phyloP scores from a whole-genome alignment of 2,329 filamentous ascomycete species.

The Onygenales sp. region DNA sequence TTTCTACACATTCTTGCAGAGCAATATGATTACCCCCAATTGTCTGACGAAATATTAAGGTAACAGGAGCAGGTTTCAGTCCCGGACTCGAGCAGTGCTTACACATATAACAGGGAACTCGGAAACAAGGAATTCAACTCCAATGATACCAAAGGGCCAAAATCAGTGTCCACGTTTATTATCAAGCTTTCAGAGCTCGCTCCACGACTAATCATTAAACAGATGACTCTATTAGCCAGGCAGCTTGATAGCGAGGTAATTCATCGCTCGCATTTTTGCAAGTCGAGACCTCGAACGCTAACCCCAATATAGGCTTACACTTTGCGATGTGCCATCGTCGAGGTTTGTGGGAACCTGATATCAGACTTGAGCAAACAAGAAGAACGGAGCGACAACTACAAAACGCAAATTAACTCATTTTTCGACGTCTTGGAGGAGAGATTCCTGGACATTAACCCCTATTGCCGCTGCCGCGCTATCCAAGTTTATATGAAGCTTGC shows the following conservation, averaged over 20 bases:
- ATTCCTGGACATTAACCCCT: constrained; percentile 93
- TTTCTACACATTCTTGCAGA: constrained; percentile 92
- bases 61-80: constrained; percentile 14
- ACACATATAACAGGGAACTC: constrained; percentile 53
- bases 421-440: constrained; percentile 95
- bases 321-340: constrained; percentile 83
- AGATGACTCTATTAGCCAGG: constrained; percentile 92
- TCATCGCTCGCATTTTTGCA: not conserved
- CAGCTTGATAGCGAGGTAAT: constrained; percentile 83
- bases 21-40: constrained; percentile 94
- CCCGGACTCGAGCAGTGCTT: constrained; percentile 9
- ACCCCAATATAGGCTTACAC: constrained; percentile 62
- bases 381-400: constrained; percentile 84
- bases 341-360: constrained; percentile 94
- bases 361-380: constrained; percentile 82
- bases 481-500: constrained; percentile 90
- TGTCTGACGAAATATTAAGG: constrained; percentile 82
- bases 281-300: constrained; percentile 6
- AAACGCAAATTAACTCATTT: constrained; percentile 90
- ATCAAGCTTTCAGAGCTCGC: constrained; percentile 86
- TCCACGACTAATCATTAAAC: constrained; percentile 87
- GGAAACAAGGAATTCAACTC: constrained; percentile 98
- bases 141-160: constrained; percentile 89
- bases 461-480: constrained; percentile 82
- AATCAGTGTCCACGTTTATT: constrained; percentile 91